Percentiles rank a stretch among this genome's conserved stretches.
These are phyloP conservation scores for Beta macrorhiza DNA, from an alignment of 179 eudicot genomes.

Conservation along the genomic window DNA sequence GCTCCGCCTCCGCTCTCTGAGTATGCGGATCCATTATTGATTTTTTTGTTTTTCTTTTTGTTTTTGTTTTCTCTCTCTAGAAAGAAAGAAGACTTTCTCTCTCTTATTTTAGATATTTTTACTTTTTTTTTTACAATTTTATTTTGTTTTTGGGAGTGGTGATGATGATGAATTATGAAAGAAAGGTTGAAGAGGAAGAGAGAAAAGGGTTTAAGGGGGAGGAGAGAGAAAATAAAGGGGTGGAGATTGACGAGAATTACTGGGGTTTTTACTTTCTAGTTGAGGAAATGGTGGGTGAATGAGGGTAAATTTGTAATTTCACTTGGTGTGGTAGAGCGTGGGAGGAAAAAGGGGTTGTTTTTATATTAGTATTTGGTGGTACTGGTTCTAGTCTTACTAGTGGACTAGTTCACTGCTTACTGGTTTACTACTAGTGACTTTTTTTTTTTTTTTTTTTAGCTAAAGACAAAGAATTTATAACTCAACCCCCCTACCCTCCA, in stretches of 20 bases:
- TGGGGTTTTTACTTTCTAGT: background rate
- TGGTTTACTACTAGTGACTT: background rate
- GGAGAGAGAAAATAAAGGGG: background rate
- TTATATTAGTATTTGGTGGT: too few relatives aligned
- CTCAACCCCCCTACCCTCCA: background rate
- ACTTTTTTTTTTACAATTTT: background rate
- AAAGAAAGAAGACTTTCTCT: background rate
- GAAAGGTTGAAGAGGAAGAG: too few relatives aligned
- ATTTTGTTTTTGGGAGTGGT: too few relatives aligned
- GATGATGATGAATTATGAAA: background rate
- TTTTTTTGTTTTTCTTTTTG: background rate
- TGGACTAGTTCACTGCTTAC: background rate
- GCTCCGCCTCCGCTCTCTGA: slow-evolving; percentile 61
- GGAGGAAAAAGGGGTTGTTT: too few relatives aligned
- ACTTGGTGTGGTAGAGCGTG: too few relatives aligned
- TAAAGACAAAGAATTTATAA: background rate
- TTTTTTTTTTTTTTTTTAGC: background rate
- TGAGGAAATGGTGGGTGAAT: background rate
- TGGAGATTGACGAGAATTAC: background rate
- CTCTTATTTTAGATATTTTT: background rate
- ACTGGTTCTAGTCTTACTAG: background rate
- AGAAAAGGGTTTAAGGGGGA: background rate
- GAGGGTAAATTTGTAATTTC: too few relatives aligned
- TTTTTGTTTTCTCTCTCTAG: background rate
- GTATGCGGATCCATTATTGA: slow-evolving; percentile 45